Evolutionary conservation across 1,284 basidiomycete species (phyloP), one percentile per base, ranked within the genome.

Genomic region (Heterobasidion parviporum): DNA sequence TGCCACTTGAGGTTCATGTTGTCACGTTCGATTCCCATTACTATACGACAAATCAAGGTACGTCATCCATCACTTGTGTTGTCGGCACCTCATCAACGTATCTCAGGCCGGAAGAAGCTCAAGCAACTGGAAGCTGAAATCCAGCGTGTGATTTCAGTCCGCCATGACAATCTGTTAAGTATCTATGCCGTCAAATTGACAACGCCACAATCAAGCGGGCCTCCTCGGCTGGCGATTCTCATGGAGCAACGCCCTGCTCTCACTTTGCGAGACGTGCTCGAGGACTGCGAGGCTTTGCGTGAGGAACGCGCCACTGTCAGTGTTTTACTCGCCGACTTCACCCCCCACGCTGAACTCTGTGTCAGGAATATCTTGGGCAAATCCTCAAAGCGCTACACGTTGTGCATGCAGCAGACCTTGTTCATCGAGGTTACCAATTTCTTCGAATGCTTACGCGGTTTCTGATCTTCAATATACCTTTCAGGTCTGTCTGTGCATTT

Each of bases 331-430:
- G 56, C 8, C n/a, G 7, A 41, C 38, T 12, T 41, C 10, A 41
- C 38, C 12, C 26, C 26, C 26, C 26, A 26, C 26, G 26, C 18
- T 55, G 51, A 8, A 52, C 44, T 8, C 55, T 55, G 14, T 59
- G 4, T 6, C 26, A 87, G 85, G 86, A 86, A 53, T 91, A 89
- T 62, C 71, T 89, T 1, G 72, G 70, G 1, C 88, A 91, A 64
- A 83, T 88, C 45, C 68, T 91, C 1, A 77, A 78, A 0, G 89
- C 79, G 0, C 66, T 92, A 48, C 81, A 83, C 58, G 78, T 77
- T 0, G 67, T 90, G 1, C 88, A 91, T 64, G 73, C 77, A 0
- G 71, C 67, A 3, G 80, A 81, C 58, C 71, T 90, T 16, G 73
- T 89, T 5, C 89, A 91, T 67, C 77, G 84, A 64, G 36, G 38